Percentiles rank a stretch among this genome's conserved stretches.
Conservation (phyloP, 768 basidiomycete species). For the Hygrocybe punicea region DNA sequence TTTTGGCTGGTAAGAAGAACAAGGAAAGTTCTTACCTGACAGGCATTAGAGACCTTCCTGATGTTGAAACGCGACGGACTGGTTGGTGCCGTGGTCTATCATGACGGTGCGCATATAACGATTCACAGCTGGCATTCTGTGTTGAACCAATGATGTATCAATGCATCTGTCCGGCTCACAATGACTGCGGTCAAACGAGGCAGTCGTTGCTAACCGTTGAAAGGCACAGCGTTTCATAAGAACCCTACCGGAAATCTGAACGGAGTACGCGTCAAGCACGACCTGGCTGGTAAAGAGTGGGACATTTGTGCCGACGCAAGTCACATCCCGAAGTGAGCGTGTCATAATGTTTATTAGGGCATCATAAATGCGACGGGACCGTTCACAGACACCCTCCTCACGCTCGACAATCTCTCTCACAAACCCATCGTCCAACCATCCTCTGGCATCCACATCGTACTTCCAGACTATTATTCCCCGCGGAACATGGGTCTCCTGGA, state of each 20-base stretch:
- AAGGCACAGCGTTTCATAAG: constrained; percentile 76
- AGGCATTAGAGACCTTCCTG: constrained; percentile 91
- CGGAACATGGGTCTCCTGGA: too few relatives aligned
- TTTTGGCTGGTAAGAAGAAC: constrained; percentile 93
- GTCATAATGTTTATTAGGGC: constrained; percentile 51
- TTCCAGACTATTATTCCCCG: too few relatives aligned
- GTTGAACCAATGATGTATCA: too few relatives aligned
- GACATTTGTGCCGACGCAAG: constrained; percentile 73
- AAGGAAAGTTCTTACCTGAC: constrained; percentile 96
- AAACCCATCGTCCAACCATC: too few relatives aligned
- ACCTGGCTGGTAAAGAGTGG: constrained; percentile 78
- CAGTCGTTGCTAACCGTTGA: constrained; percentile 81
- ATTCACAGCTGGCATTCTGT: constrained; percentile 38
- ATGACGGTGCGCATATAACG: constrained; percentile 69
- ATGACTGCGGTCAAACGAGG: too few relatives aligned
- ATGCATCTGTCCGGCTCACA: too few relatives aligned
- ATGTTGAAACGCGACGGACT: constrained; percentile 92
- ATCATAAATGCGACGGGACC: constrained; percentile 99
- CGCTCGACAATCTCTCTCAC: too few relatives aligned
- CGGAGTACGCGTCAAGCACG: constrained; percentile 77
- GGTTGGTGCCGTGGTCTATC: constrained; percentile 94
- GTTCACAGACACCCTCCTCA: constrained; percentile 81
- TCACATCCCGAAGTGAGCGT: background rate
- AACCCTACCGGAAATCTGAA: constrained; percentile 56
- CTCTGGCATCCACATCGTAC: too few relatives aligned